phyloP scores from a whole-genome alignment of 768 basidiomycete genomes.

The Polyporus arcularius region DNA sequence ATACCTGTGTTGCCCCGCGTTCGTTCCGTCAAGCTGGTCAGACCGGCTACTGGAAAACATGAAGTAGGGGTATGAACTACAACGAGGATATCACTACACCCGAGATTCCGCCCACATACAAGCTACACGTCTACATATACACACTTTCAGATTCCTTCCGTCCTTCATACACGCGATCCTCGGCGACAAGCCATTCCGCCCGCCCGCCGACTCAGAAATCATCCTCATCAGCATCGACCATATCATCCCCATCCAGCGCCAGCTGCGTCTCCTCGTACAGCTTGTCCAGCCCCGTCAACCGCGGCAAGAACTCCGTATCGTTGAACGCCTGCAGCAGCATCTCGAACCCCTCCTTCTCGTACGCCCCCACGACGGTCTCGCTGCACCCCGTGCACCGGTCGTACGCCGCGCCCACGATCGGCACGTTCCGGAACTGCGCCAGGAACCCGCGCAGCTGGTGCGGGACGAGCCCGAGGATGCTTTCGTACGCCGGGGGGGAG shows the following conservation, averaged over 20 bases:
- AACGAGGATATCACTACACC: too few species aligned
- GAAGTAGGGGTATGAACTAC: too few species aligned
- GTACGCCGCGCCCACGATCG: conserved; percentile 85
- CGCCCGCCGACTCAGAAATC: conserved; percentile 12
- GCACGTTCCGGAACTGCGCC: conserved; percentile 81
- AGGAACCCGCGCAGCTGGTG: conserved; percentile 94
- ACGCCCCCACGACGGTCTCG: conserved; percentile 75
- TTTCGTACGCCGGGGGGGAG: conserved; percentile 35
- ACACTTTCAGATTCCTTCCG: too few species aligned
- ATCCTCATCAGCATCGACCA: conserved; percentile 46
- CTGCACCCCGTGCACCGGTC: conserved; percentile 90
- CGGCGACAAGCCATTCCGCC: too few species aligned
- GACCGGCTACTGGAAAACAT: too few species aligned
- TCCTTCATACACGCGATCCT: too few species aligned
- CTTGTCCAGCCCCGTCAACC: conserved; percentile 56
- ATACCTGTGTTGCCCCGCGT: too few species aligned
- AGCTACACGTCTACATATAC: too few species aligned
- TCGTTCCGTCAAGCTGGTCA: too few species aligned
- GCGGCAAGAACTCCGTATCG: conserved; percentile 70
- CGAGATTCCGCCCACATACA: too few species aligned
- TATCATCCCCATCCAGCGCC: conserved; percentile 48
- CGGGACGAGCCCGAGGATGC: conserved; percentile 84
- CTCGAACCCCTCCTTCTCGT: conserved; percentile 75
- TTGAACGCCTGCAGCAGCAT: conserved; percentile 85
- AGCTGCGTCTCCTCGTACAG: conserved; percentile 55